Conservation (phyloP, 1,284 basidiomycete species). For the Neolentinus lepideus region DNA sequence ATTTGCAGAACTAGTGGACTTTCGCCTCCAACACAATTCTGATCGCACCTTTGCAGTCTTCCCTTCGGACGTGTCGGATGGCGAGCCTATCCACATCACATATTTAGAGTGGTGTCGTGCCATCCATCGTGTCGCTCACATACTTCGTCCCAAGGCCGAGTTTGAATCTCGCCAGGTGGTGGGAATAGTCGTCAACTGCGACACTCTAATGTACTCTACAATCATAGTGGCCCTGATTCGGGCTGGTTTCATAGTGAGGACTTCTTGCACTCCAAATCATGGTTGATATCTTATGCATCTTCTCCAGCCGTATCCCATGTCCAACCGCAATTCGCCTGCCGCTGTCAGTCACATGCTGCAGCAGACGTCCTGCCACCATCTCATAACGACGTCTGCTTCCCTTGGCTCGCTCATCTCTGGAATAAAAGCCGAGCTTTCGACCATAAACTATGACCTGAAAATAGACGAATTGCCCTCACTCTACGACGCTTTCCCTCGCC, state of each 20-base stretch:
- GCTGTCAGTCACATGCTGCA: background rate
- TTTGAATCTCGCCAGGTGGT: background rate
- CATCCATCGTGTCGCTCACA: background rate
- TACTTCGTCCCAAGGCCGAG: background rate
- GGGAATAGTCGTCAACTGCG: background rate
- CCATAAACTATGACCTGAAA: background rate
- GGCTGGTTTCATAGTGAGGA: background rate
- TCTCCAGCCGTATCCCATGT: slow-evolving; percentile 1
- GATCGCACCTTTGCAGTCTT: background rate
- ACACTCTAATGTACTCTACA: background rate
- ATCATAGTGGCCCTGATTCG: background rate
- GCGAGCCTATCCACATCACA: background rate
- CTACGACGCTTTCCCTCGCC: background rate
- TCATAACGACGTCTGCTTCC: background rate
- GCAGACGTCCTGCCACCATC: background rate
- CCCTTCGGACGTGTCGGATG: background rate
- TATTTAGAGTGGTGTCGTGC: background rate
- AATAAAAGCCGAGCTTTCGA: background rate
- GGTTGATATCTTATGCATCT: too few species aligned
- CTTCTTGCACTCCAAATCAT: background rate
- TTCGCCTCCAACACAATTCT: background rate
- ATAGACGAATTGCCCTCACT: background rate
- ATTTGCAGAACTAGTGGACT: background rate
- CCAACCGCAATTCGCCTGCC: background rate
- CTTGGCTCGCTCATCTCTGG: background rate